Conservation (phyloP, 169 alveolate genomes). For the Cryptosporidium meleagridis region DNA sequence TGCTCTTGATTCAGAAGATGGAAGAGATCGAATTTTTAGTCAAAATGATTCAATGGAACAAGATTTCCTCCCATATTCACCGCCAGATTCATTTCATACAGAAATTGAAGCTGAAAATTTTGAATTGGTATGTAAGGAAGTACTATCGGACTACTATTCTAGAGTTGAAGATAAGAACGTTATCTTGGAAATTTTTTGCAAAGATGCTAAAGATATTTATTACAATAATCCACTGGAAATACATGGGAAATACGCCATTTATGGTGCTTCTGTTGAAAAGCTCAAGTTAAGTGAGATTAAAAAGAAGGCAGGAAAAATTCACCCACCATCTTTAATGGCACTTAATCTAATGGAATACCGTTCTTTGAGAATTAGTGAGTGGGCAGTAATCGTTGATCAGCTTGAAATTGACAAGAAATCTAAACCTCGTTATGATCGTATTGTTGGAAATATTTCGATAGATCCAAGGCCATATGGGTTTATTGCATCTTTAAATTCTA, state of each 20-base stretch:
- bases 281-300: slow-evolving; percentile 7
- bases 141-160: neutral
- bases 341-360: slow-evolving; percentile 59
- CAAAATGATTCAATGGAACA: neutral
- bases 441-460: slow-evolving; percentile 25
- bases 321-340: slow-evolving; percentile 50
- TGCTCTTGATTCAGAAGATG: slow-evolving; percentile 71
- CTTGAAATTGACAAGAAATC: slow-evolving; percentile 38
- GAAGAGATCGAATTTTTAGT: slow-evolving; percentile 56
- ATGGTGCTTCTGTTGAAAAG: slow-evolving; percentile 26
- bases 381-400: slow-evolving; percentile 37
- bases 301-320: slow-evolving; percentile 29
- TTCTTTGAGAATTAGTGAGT: slow-evolving; percentile 49
- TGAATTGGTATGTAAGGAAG: slow-evolving; percentile 22
- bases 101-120: slow-evolving; percentile 54
- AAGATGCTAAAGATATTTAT: slow-evolving; percentile 52
- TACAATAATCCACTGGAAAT: slow-evolving; percentile 41
- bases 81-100: slow-evolving; percentile 31
- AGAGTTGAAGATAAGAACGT: slow-evolving; percentile 32
- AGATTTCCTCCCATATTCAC: slow-evolving; percentile 53
- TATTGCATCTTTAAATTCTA: slow-evolving; percentile 23
- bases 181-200: slow-evolving; percentile 33
- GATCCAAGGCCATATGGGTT: slow-evolving; percentile 65
- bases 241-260: slow-evolving; percentile 13
- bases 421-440: slow-evolving; percentile 56